phyloP scores from a whole-genome alignment of 2,329 filamentous ascomycete species.

The Penicillium janthinellum region DNA sequence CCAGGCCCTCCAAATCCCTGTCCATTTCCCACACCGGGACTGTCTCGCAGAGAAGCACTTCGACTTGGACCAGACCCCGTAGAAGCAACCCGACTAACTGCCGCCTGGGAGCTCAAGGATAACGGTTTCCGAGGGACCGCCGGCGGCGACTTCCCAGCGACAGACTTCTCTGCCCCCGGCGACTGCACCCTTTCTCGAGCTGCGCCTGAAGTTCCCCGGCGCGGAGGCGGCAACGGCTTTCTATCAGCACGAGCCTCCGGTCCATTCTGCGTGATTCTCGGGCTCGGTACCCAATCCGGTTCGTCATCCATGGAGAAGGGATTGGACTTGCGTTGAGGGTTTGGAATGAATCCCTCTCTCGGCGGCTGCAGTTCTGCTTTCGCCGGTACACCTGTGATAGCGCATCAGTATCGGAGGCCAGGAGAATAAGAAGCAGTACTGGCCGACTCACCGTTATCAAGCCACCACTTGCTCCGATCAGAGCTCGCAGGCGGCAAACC shows the following conservation, averaged over 20 bases:
- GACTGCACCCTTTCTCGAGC: neutral
- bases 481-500: constrained; percentile 68
- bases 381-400: constrained; percentile 64
- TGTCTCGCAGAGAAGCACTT: neutral
- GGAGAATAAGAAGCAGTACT: constrained; percentile 3
- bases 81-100: neutral
- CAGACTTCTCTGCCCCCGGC: neutral
- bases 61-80: neutral
- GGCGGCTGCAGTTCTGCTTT: constrained; percentile 72
- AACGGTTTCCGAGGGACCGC: constrained; percentile 67
- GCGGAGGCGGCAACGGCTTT: constrained; percentile 31
- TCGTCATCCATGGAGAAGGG: constrained; percentile 76
- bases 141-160: constrained; percentile 37
- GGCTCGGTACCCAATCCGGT: constrained; percentile 74
- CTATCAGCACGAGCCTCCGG: constrained; percentile 14
- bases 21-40: neutral
- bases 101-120: constrained; percentile 29
- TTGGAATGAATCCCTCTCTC: constrained; percentile 63
- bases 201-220: constrained; percentile 14
- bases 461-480: constrained; percentile 66
- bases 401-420: constrained; percentile 5
- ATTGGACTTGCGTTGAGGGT: constrained; percentile 74
- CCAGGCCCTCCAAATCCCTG: neutral
- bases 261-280: constrained; percentile 13
- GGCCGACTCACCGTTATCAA: constrained; percentile 56